Evolutionary conservation across 1,284 basidiomycete genomes (phyloP), one percentile per base, ranked within the genome.

Genomic region (Schizophyllum amplum): DNA sequence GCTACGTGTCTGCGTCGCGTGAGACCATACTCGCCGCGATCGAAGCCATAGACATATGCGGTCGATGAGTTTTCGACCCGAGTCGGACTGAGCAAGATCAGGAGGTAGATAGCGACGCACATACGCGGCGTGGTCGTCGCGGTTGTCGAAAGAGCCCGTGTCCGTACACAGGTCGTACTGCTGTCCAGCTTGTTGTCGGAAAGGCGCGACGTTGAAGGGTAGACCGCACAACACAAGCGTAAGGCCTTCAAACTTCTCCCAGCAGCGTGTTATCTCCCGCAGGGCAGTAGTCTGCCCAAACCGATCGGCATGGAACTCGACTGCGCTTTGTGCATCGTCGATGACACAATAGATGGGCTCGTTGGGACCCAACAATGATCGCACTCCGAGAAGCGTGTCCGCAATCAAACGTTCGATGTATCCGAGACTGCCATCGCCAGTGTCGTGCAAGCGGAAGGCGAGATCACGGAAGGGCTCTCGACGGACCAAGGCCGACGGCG

Each of bases 31-130:
- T 22, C 49, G 74, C 74, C 74, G 68, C 54, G 72, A 73, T 59
- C 69, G 71, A 24, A 75, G 51, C 74, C 73, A 75, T 60, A 73
- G 72, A 69, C 70, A 71, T 9, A 69, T 61, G 1, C 73, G 58
- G 50, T 72, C 68, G 25, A 71, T 24, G 17, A 75, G 61, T 46
- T 72, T 61, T 21, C 58, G 57, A 5, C 72, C 72, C 2, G 64
- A 59, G 9, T 64, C 53, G 0, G 67, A 67, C 5, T 63, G 58
- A 2, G 71, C 52, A 23, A 72, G 58, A 7, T 48, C 55, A 47
- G 59, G 56, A 0, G 73, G 72, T 27, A 75, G 47, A 59, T 74
- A 75, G 17, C 57, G 62, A 21, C 60, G 62, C 53, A n/a, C n/a
- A n/a, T n/a, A n/a, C n/a, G n/a, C n/a, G n/a, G n/a, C n/a, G n/a